Evolutionary conservation across 768 basidiomycete genomes (phyloP).

Genomic region (Amylocystis lapponica): DNA sequence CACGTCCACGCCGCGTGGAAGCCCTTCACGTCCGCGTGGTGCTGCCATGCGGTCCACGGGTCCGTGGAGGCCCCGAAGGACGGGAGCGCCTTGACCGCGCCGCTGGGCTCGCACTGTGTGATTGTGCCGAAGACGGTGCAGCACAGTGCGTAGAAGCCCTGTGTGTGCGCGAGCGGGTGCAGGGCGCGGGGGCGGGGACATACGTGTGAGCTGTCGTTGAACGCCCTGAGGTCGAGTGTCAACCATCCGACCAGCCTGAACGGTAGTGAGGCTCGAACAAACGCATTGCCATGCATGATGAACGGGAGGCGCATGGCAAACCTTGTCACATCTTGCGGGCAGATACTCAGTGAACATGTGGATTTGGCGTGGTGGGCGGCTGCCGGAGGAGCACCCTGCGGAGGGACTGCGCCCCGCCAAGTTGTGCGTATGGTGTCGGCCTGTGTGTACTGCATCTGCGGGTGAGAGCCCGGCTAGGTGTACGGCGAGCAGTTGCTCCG

Average conservation of each 20-base stretch:
- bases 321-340: slow-evolving; percentile 16
- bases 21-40: too few species aligned
- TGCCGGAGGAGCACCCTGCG: slow-evolving; percentile 1
- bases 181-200: too few species aligned
- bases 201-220: too few species aligned
- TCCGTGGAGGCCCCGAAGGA: too few species aligned
- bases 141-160: too few species aligned
- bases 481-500: slow-evolving; percentile 4
- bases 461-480: slow-evolving; percentile 3
- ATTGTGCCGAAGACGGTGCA: too few species aligned
- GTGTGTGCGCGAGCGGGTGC: too few species aligned
- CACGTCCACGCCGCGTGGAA: too few species aligned
- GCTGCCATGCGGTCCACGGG: too few species aligned
- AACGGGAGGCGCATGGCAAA: slow-evolving; percentile 29
- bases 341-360: slow-evolving; percentile 7
- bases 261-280: slow-evolving; percentile 52
- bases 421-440: slow-evolving; percentile 4
- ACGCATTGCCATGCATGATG: slow-evolving; percentile 30
- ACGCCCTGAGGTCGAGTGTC: too few species aligned
- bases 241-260: slow-evolving; percentile 66
- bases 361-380: slow-evolving; percentile 10
- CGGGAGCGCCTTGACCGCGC: too few species aligned
- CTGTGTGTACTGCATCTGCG: slow-evolving; percentile 3
- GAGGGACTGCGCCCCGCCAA: slow-evolving; percentile 6
- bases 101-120: too few species aligned